phyloP scores from a whole-genome alignment of 768 basidiomycete species.

The Auricularia auricula-judae region DNA sequence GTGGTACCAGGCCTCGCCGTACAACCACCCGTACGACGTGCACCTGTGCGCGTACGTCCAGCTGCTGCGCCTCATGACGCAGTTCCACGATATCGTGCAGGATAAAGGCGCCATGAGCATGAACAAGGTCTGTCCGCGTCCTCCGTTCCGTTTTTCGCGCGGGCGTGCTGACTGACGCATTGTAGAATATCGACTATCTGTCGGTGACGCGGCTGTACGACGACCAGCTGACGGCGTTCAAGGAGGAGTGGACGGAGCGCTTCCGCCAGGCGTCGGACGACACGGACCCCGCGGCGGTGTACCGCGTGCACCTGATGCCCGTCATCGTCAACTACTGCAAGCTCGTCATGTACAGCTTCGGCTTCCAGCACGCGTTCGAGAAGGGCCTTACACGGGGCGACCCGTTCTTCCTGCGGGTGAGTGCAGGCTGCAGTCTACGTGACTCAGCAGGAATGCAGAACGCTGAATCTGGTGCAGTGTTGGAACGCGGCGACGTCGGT shows the following conservation, averaged over 20 bases:
- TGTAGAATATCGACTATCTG: conserved; percentile 56
- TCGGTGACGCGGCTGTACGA: conserved; percentile 53
- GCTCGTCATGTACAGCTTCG: conserved; percentile 44
- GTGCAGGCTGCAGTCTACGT: neutral
- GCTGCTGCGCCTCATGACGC: conserved; percentile 36
- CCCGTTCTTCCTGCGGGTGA: conserved; percentile 26
- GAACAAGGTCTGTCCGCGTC: conserved; percentile 6
- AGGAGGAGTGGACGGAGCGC: conserved; percentile 53
- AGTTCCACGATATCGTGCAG: conserved; percentile 26
- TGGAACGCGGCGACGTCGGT: conserved; percentile 46
- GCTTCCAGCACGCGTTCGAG: conserved; percentile 38
- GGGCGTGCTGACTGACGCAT: neutral
- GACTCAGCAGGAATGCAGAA: neutral
- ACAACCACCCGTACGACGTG: conserved; percentile 18
- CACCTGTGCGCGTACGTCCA: conserved; percentile 41
- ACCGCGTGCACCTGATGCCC: neutral
- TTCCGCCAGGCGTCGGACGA: conserved; percentile 52
- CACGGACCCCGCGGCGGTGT: conserved; percentile 17
- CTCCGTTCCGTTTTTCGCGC: neutral
- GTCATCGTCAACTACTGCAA: conserved; percentile 41
- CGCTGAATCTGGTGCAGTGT: conserved; percentile 20
- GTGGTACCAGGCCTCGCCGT: conserved; percentile 33
- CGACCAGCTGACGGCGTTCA: conserved; percentile 40
- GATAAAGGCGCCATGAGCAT: conserved; percentile 5
- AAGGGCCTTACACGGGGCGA: conserved; percentile 29